These are phyloP conservation scores for Aspergillus sp. DNA, from an alignment of 2,329 filamentous ascomycete genomes.

Conservation along the genomic window DNA sequence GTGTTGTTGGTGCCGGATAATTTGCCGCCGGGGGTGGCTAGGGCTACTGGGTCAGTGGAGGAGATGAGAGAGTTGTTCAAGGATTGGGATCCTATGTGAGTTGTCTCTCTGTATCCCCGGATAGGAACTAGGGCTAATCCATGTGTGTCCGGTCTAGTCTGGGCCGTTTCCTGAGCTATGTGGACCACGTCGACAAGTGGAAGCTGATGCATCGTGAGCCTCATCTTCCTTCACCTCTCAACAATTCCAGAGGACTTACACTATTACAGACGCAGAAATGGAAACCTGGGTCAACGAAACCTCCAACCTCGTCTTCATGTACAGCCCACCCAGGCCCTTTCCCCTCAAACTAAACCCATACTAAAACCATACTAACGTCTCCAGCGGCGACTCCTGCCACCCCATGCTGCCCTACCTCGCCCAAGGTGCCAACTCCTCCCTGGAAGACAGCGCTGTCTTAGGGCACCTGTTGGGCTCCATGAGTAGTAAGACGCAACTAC, in stretches of 20 bases:
- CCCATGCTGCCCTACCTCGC: slow-evolving; percentile 57
- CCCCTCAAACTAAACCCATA: too few relatives aligned
- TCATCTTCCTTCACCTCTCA: background rate
- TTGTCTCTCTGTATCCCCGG: background rate
- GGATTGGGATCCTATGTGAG: slow-evolving; percentile 54
- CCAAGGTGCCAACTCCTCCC: slow-evolving; percentile 58
- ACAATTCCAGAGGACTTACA: background rate
- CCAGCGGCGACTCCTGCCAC: slow-evolving; percentile 53
- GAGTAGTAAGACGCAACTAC: slow-evolving; percentile 35
- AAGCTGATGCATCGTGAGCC: slow-evolving; percentile 47
- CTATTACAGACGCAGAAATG: slow-evolving; percentile 39
- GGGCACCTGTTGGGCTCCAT: slow-evolving; percentile 51
- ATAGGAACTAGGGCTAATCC: background rate
- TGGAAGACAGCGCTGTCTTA: slow-evolving; percentile 61
- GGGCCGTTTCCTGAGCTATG: slow-evolving; percentile 40
- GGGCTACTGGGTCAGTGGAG: slow-evolving; percentile 46
- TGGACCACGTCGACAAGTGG: slow-evolving; percentile 60
- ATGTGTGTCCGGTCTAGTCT: slow-evolving; percentile 9
- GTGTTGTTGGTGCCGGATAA: slow-evolving; percentile 59
- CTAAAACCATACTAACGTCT: background rate
- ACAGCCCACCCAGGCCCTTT: background rate
- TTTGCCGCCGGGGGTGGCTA: slow-evolving; percentile 46
- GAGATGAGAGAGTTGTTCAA: slow-evolving; percentile 55
- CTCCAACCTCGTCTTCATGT: slow-evolving; percentile 43
- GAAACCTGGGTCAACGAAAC: slow-evolving; percentile 47